phyloP scores from a whole-genome alignment of 768 basidiomycete genomes.

The Podaxis mareebaensis region DNA sequence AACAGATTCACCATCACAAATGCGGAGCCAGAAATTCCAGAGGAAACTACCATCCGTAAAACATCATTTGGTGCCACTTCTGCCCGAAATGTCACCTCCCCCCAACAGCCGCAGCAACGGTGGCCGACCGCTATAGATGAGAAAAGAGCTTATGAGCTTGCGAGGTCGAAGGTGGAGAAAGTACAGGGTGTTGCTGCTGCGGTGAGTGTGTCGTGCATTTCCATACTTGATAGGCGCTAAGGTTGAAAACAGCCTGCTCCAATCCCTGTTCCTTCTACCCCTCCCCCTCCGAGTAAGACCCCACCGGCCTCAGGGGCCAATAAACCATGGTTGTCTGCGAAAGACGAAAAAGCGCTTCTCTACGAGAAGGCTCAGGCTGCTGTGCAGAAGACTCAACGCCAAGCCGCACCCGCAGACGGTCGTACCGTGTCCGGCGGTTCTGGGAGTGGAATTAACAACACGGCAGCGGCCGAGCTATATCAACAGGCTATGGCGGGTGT shows the following conservation, averaged over 20 bases:
- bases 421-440: background rate
- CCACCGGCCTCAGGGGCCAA: conserved; percentile 10
- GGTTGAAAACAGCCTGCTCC: conserved; percentile 24
- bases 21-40: conserved; percentile 21
- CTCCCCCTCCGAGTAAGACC: conserved; percentile 23
- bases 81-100: conserved; percentile 3
- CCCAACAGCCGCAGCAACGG: conserved; percentile 13
- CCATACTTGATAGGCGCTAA: conserved; percentile 6
- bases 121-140: conserved; percentile 59
- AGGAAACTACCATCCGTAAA: conserved; percentile 1
- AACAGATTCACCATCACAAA: conserved; percentile 45
- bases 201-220: conserved; percentile 25
- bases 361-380: conserved; percentile 68
- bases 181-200: conserved; percentile 47
- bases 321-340: conserved; percentile 62
- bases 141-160: conserved; percentile 67
- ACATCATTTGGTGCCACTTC: conserved; percentile 8
- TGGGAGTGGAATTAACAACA: conserved; percentile 13
- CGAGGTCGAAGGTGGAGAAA: conserved; percentile 58
- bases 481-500: conserved; percentile 20
- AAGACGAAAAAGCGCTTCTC: conserved; percentile 75
- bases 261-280: conserved; percentile 15
- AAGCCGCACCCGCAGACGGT: conserved; percentile 19
- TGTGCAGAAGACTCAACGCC: conserved; percentile 58
- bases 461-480: conserved; percentile 16